These are phyloP conservation scores for Ambrosia artemisiifolia DNA, from an alignment of 129 eudicot genomes.

Conservation along the genomic window DNA sequence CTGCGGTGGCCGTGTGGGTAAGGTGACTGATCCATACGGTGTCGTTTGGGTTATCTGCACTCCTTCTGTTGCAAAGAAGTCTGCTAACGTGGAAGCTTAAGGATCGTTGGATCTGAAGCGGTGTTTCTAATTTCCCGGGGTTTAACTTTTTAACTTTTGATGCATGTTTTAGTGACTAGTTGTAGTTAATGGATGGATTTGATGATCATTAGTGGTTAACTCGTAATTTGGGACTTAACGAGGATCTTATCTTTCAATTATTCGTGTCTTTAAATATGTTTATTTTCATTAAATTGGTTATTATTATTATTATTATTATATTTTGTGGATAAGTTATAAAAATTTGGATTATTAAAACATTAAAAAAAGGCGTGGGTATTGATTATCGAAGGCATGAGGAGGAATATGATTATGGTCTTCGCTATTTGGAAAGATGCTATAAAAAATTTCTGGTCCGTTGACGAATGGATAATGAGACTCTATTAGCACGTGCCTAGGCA, in stretches of 20 bases:
- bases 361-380: too few species aligned
- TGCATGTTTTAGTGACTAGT: neutral
- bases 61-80: conserved; percentile 27
- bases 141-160: neutral
- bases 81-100: conserved; percentile 52
- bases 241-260: conserved; percentile 2
- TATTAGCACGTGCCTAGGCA: too few species aligned
- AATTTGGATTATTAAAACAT: too few species aligned
- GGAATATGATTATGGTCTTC: too few species aligned
- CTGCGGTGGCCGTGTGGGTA: conserved; percentile 61
- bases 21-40: conserved; percentile 82
- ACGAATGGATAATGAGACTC: too few species aligned
- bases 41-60: conserved; percentile 58
- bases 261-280: neutral
- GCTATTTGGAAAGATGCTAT: too few species aligned
- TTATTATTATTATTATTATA: neutral
- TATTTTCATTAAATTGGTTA: neutral
- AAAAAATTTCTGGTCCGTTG: too few species aligned
- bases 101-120: conserved; percentile 13
- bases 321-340: neutral
- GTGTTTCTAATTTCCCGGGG: neutral
- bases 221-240: neutral
- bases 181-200: neutral
- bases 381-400: too few species aligned
- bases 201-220: conserved; percentile 2